Evolutionary conservation across 2,329 filamentous ascomycete genomes (phyloP), one percentile per base, ranked within the genome.

Genomic region (Monosporascus sp.): DNA sequence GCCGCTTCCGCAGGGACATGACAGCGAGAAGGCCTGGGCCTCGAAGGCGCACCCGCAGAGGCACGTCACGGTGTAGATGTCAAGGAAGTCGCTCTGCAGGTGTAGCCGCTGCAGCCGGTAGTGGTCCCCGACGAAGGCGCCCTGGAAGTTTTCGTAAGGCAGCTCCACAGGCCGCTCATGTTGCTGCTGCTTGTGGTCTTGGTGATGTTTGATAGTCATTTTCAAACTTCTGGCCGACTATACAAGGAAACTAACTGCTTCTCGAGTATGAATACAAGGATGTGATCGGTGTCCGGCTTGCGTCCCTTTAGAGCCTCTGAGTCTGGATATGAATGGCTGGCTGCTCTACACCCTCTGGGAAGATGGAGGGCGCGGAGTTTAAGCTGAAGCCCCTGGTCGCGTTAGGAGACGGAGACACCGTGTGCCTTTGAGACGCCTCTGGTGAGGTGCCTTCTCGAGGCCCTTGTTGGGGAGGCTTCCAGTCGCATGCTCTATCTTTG

Each of bases 1-100:
- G 18, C 38, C 38, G 18, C 38, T 46, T 17, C 27, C 39, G 47
- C 41, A 42, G 4, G 53, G 46, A 11, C 45, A 45, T n/a, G 45
- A 46, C 15, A 57, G 49, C 18, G 52, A 54, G 49, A 57, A 57
- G 34, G 52, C 54, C 48, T 57, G 52, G 47, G 52, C 52, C 42
- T 54, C 52, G 22, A 54, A 51, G 17, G 7, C 17, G 27, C 14
- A 11, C 3, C 39, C 46, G 25, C 51, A 49, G 14, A 49, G 36
- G 14, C 46, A 57, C 27, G 34, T 54, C 17, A 56, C 51, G 6
- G 37, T 39, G 42, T 51, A 54, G 36, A 57, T 50, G 38, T 58
- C 54, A 9, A 54, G 38, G 49, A 49, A 44, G 7, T 52, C 51
- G 46, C 37, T 52, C 47, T 49, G 24, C 34, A 37, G 18, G 51